A percentile compares a stretch with the other conserved stretches of the same genome.
phyloP scores from a whole-genome alignment of 768 basidiomycete genomes.

The Leucocoprinus leucothites region DNA sequence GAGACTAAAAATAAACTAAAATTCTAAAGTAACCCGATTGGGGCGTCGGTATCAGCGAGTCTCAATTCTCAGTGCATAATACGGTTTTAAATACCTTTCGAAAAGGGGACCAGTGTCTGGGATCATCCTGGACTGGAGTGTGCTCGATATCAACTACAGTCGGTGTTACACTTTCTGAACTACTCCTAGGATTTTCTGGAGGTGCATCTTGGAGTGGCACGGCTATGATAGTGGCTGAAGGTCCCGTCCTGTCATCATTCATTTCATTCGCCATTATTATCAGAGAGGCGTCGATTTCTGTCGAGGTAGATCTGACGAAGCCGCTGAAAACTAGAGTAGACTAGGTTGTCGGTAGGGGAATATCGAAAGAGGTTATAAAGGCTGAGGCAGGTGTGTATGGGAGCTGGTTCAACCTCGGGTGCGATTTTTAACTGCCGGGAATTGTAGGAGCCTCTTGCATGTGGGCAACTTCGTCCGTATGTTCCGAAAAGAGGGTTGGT shows the following conservation, averaged over 20 bases:
- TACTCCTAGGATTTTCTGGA: constrained; percentile 3
- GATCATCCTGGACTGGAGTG: constrained; percentile 56
- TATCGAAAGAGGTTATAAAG: no score
- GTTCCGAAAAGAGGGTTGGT: background rate
- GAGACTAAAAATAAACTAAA: constrained; percentile 44
- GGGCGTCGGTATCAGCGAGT: background rate
- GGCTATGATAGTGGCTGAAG: background rate
- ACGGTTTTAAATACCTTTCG: no score
- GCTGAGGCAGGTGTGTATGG: no score
- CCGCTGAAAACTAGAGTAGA: no score
- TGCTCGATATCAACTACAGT: constrained; percentile 45
- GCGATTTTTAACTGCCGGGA: no score
- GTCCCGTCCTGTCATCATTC: background rate
- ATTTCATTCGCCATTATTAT: background rate
- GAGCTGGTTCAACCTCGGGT: no score
- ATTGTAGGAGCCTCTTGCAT: no score
- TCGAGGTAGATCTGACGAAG: no score
- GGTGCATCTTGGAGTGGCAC: background rate
- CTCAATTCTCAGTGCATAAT: no score
- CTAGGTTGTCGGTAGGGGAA: no score
- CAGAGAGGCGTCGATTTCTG: no score
- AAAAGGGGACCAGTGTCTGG: constrained; percentile 51
- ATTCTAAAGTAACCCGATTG: constrained; percentile 29
- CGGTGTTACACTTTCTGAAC: background rate
- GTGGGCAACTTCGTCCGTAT: no score